Percentiles rank a stretch among this genome's conserved stretches.
Evolutionary conservation across 257 asterid species (phyloP).

Genomic region (Solanum acaule): DNA sequence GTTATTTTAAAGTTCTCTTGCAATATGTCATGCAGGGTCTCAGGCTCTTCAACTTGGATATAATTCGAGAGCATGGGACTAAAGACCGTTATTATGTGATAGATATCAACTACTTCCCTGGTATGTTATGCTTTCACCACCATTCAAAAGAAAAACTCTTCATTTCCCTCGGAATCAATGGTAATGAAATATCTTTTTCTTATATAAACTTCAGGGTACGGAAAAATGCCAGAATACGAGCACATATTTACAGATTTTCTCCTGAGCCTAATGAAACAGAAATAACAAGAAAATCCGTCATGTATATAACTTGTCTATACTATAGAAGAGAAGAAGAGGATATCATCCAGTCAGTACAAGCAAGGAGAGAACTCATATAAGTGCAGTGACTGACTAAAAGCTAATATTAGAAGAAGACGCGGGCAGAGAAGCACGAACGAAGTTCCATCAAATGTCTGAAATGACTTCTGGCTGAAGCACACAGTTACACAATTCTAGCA

Average conservation of each 20-base stretch:
- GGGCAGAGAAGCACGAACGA: background rate
- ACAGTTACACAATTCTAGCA: background rate
- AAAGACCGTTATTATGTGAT: conserved; percentile 69
- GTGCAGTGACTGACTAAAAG: background rate
- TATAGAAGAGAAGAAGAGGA: background rate
- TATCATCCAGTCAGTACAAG: background rate
- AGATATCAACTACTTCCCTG: conserved; percentile 93
- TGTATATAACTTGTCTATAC: background rate
- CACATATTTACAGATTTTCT: conserved; percentile 86
- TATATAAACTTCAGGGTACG: conserved; percentile 47
- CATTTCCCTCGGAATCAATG: background rate
- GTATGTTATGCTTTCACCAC: conserved; percentile 16
- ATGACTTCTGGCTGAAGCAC: background rate
- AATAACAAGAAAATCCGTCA: conserved; percentile 9
- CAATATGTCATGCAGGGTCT: conserved; percentile 49
- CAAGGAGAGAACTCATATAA: background rate
- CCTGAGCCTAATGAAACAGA: conserved; percentile 46
- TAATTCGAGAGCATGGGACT: conserved; percentile 81
- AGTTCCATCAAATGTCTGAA: background rate
- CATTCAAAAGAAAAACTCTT: background rate
- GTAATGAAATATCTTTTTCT: background rate
- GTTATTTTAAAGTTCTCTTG: background rate
- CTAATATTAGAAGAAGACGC: background rate
- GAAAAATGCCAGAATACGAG: conserved; percentile 85
- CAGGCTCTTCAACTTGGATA: conserved; percentile 82